These are phyloP conservation scores for Pogostemon cablin DNA, from an alignment of 257 asterid species.

Conservation along the genomic window DNA sequence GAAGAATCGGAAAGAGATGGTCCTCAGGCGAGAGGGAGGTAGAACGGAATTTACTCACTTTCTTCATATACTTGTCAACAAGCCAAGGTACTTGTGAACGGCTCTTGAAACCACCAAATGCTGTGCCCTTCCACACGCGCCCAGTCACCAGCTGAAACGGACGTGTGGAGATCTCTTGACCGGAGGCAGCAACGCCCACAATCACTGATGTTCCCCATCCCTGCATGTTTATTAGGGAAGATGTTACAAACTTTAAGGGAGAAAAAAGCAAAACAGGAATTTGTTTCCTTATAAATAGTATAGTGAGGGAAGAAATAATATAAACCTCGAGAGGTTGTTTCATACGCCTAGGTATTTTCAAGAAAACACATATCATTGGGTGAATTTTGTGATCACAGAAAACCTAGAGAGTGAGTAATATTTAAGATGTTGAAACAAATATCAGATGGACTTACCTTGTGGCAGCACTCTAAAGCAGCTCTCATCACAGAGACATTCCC, in stretches of 20 bases:
- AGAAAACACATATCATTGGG: no score
- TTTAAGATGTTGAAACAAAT: not conserved
- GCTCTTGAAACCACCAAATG: constrained; percentile 97
- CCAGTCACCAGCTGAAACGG: constrained; percentile 99
- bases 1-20: not conserved
- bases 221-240: constrained; percentile 40
- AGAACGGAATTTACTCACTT: constrained; percentile 44
- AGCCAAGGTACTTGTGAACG: constrained; percentile 99
- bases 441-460: constrained; percentile 60
- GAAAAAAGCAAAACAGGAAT: no score
- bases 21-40: not conserved
- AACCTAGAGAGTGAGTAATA: not conserved
- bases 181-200: constrained; percentile 99
- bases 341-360: no score
- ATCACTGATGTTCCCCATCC: constrained; percentile 99
- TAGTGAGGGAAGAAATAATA: no score
- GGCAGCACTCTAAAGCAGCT: constrained; percentile 98
- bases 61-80: constrained; percentile 88
- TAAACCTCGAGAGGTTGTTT: no score
- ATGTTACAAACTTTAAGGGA: no score
- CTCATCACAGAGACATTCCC: constrained; percentile 94
- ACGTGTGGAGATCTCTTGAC: constrained; percentile 96
- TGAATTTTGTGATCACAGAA: no score
- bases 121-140: constrained; percentile 99
- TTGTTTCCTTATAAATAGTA: no score